Percentiles rank a stretch among this genome's conserved stretches.
phyloP scores from a whole-genome alignment of 305 asterid species.

The Fraxinus ornus region DNA sequence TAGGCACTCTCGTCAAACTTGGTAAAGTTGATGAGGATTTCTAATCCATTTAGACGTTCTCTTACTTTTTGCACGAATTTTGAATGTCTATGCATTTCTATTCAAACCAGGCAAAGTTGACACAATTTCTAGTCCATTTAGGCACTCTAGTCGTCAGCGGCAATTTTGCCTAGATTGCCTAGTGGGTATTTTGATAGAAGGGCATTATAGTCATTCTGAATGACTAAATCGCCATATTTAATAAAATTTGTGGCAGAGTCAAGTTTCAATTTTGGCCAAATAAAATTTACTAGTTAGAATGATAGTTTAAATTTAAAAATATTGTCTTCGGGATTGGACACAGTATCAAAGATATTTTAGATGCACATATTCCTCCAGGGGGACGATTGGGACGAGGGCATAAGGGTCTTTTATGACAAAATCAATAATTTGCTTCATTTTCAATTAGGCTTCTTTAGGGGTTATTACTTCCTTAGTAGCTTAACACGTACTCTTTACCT shows the following conservation, averaged over 20 bases:
- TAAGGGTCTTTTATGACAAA: no score
- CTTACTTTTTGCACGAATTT: not conserved
- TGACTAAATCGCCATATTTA: no score
- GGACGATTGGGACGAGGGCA: no score
- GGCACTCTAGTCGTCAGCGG: not conserved
- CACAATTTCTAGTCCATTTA: not conserved
- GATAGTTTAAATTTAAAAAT: no score
- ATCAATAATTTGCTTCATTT: no score
- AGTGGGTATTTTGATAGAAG: not conserved
- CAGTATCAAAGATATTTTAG: no score
- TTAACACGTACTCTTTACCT: not conserved
- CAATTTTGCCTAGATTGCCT: not conserved
- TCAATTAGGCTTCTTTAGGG: no score
- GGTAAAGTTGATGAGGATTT: no score
- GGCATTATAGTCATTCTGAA: slow-evolving; percentile 12
- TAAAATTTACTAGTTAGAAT: not conserved
- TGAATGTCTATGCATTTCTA: not conserved
- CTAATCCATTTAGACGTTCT: not conserved
- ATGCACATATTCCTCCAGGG: no score
- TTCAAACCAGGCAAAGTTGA: not conserved
- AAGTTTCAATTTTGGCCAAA: not conserved
- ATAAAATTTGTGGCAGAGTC: not conserved
- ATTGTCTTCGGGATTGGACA: no score
- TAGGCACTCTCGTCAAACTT: no score
- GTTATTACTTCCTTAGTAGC: no score